A percentile compares a stretch with the other conserved stretches of the same genome.
Evolutionary conservation across 2,329 filamentous ascomycete genomes (phyloP).

Genomic region (Drechslerella stenobrocha): DNA sequence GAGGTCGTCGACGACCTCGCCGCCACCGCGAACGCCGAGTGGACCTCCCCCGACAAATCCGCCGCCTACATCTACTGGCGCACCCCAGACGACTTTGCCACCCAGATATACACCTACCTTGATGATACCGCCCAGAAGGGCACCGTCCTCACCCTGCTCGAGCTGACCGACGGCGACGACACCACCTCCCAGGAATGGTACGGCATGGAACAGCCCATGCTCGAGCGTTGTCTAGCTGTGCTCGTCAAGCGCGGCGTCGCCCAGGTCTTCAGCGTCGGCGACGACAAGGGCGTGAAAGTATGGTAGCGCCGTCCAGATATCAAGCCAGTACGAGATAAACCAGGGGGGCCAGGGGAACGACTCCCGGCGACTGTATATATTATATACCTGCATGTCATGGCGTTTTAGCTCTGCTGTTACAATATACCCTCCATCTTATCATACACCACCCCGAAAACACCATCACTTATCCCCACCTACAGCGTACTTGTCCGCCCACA

Average conservation of each 20-base stretch:
- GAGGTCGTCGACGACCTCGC: constrained; percentile 65
- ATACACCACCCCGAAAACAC: not conserved
- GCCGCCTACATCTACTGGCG: constrained; percentile 70
- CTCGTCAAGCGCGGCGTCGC: constrained; percentile 89
- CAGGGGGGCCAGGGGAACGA: no score
- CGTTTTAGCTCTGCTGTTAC: constrained; percentile 1
- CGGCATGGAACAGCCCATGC: constrained; percentile 80
- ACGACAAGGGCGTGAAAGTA: constrained; percentile 92
- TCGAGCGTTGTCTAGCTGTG: constrained; percentile 76
- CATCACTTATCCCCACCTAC: constrained; percentile 53
- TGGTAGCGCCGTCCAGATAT: constrained; percentile 59
- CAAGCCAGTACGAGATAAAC: no score
- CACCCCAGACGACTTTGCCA: constrained; percentile 87
- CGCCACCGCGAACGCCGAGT: constrained; percentile 56
- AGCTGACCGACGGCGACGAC: constrained; percentile 83
- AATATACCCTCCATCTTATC: constrained; percentile 3
- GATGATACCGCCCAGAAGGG: constrained; percentile 76
- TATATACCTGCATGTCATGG: not conserved
- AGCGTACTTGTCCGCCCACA: constrained; percentile 67
- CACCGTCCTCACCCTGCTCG: constrained; percentile 86
- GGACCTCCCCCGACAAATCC: constrained; percentile 64
- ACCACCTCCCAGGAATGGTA: constrained; percentile 75
- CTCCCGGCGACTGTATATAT: not conserved
- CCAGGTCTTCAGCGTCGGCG: constrained; percentile 80
- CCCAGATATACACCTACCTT: constrained; percentile 73